phyloP scores from a whole-genome alignment of 1,139 yeast genomes.

The Taphrina communis region DNA sequence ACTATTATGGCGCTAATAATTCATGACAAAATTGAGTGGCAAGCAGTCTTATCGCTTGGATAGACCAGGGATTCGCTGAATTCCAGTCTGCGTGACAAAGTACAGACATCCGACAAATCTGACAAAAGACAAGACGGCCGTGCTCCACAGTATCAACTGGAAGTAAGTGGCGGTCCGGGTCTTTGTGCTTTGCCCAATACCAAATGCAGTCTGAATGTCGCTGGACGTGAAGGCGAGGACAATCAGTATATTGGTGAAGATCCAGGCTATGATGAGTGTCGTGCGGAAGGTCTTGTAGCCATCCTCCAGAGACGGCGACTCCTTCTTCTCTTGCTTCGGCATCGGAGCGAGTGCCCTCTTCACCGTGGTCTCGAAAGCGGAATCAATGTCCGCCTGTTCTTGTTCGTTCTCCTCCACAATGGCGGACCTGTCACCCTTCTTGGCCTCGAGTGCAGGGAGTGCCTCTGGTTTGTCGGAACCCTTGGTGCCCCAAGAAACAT shows the following conservation, averaged over 20 bases:
- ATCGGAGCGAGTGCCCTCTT: slow-evolving; percentile 57
- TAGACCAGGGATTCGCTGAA: slow-evolving; percentile 26
- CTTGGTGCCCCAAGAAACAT: slow-evolving; percentile 98
- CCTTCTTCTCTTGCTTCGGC: slow-evolving; percentile 51
- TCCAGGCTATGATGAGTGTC: slow-evolving; percentile 79
- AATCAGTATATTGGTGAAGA: slow-evolving; percentile 72
- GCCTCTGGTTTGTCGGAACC: slow-evolving; percentile 74
- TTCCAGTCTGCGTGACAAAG: slow-evolving; percentile 57
- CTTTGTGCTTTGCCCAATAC: slow-evolving; percentile 17
- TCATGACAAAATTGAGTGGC: not conserved
- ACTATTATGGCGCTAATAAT: not conserved
- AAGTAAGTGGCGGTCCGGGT: slow-evolving; percentile 63
- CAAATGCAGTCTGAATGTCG: slow-evolving; percentile 38
- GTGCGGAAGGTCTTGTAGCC: slow-evolving; percentile 78
- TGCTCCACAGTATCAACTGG: slow-evolving; percentile 77
- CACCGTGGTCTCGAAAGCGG: slow-evolving; percentile 49
- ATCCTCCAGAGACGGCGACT: slow-evolving; percentile 58
- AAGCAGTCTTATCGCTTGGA: slow-evolving; percentile 8
- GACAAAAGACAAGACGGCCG: slow-evolving; percentile 77
- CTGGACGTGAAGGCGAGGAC: slow-evolving; percentile 64
- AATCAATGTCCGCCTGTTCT: slow-evolving; percentile 71
- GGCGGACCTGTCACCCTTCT: slow-evolving; percentile 69
- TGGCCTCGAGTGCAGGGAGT: slow-evolving; percentile 60
- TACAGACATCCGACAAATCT: slow-evolving; percentile 70
- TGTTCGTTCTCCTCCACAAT: slow-evolving; percentile 74